Conservation (phyloP, 2,329 filamentous ascomycete species). For the Madurella mycetomatis region DNA sequence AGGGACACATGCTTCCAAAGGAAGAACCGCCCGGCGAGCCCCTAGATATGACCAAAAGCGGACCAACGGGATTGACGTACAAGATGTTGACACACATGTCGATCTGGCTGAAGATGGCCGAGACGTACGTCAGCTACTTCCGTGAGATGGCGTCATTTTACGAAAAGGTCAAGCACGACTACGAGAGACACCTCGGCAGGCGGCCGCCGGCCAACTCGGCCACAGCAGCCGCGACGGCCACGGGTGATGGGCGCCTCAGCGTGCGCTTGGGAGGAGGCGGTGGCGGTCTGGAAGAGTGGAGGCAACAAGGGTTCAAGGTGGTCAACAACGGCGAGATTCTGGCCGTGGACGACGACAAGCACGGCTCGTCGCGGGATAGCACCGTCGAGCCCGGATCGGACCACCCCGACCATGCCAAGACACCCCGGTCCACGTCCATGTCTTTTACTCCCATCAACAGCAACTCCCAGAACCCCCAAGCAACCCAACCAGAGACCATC, state of each 20-base stretch:
- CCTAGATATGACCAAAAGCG: slow-evolving; percentile 33
- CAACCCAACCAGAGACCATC: slow-evolving; percentile 1
- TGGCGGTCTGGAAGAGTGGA: slow-evolving; percentile 54
- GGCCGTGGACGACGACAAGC: slow-evolving; percentile 31
- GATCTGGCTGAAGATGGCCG: slow-evolving; percentile 51
- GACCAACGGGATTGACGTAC: slow-evolving; percentile 45
- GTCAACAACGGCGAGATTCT: slow-evolving; percentile 43
- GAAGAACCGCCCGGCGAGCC: slow-evolving; percentile 28
- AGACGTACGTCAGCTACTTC: slow-evolving; percentile 51
- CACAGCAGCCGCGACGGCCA: neutral
- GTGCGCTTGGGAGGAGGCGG: slow-evolving; percentile 46
- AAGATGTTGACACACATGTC: slow-evolving; percentile 50
- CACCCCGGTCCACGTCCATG: slow-evolving; percentile 29
- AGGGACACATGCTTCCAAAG: slow-evolving; percentile 47
- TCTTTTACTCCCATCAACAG: slow-evolving; percentile 40
- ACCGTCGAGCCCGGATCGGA: slow-evolving; percentile 30
- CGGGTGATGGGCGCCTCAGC: slow-evolving; percentile 31
- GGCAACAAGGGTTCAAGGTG: slow-evolving; percentile 35
- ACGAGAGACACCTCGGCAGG: slow-evolving; percentile 31
- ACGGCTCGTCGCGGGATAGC: slow-evolving; percentile 27
- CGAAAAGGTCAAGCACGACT: slow-evolving; percentile 46
- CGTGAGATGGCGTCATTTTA: slow-evolving; percentile 52
- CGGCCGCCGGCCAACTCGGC: slow-evolving; percentile 16
- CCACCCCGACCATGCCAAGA: slow-evolving; percentile 24
- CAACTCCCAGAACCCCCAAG: slow-evolving; percentile 5